Conservation (phyloP, 805 yeast genomes). For the Kodamaea restingae region DNA sequence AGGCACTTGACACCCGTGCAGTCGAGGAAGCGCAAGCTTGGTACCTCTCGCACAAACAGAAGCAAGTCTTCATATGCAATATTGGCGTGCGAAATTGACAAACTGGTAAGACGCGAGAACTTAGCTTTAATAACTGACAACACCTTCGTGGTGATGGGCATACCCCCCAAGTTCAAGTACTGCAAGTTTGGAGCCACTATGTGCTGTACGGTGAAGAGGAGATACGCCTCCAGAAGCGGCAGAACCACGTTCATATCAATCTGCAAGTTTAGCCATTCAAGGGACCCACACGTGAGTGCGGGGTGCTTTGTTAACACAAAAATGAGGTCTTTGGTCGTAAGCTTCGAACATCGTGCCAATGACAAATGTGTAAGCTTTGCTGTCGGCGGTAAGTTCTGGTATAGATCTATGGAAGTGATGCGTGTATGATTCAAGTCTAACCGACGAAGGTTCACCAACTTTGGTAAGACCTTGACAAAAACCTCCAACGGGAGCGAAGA, state of each 20-base stretch:
- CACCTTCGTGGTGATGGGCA: conserved; percentile 47
- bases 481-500: conserved; percentile 63
- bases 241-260: conserved; percentile 61
- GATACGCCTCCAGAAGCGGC: conserved; percentile 50
- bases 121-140: conserved; percentile 35
- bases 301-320: conserved; percentile 72
- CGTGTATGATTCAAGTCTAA: conserved; percentile 81
- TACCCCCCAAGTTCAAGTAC: conserved; percentile 61
- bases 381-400: conserved; percentile 47
- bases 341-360: conserved; percentile 47
- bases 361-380: conserved; percentile 73
- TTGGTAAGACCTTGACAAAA: conserved; percentile 55
- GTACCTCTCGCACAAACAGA: conserved; percentile 28
- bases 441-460: conserved; percentile 52
- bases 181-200: conserved; percentile 42
- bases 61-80: conserved; percentile 36
- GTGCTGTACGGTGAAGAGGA: conserved; percentile 41
- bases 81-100: conserved; percentile 39
- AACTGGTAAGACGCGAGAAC: conserved; percentile 40
- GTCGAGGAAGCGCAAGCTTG: conserved; percentile 57
- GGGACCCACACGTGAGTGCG: conserved; percentile 43
- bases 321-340: conserved; percentile 68
- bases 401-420: conserved; percentile 59
- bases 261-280: conserved; percentile 65
- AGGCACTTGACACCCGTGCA: conserved; percentile 59